Percentiles rank a stretch among this genome's conserved stretches.
Evolutionary conservation across 192 early-diverging fungal genomes (phyloP).

Genomic region (Rhizophagus prolifer): DNA sequence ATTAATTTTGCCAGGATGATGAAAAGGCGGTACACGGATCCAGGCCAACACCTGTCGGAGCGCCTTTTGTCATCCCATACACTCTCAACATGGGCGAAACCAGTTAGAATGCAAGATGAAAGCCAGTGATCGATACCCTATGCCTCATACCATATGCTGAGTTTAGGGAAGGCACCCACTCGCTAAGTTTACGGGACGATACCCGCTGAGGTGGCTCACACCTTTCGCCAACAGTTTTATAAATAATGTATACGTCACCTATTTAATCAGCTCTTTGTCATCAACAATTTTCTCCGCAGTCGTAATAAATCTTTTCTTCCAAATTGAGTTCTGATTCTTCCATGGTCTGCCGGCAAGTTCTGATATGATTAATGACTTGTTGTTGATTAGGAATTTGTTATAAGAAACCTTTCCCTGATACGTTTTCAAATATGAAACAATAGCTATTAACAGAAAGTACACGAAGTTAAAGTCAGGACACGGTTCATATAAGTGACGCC

Average conservation of each 20-base stretch:
- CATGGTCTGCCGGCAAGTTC: conserved; percentile 12
- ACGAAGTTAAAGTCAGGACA: neutral
- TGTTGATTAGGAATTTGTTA: neutral
- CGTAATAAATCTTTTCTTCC: conserved; percentile 21
- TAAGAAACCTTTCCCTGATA: neutral
- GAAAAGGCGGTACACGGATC: conserved; percentile 15
- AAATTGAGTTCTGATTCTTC: conserved; percentile 13
- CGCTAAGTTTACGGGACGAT: conserved; percentile 7
- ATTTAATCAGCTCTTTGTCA: conserved; percentile 20
- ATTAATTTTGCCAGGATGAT: conserved; percentile 8
- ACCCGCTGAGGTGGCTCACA: conserved; percentile 18
- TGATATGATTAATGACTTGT: conserved; percentile 17
- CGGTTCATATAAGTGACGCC: neutral
- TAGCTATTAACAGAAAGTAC: conserved; percentile 7
- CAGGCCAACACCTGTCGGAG: conserved; percentile 5
- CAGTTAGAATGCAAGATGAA: conserved; percentile 15
- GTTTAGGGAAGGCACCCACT: neutral
- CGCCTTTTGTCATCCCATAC: conserved; percentile 12
- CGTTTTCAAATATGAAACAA: conserved; percentile 12
- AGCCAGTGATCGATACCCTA: conserved; percentile 1
- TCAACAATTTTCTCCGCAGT: conserved; percentile 9
- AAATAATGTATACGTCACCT: conserved; percentile 16
- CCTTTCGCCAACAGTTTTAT: conserved; percentile 17
- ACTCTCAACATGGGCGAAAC: conserved; percentile 11
- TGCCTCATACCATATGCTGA: conserved; percentile 4